Base-by-base conservation (phyloP, 2,329 filamentous ascomycete species). In the Arthrobotrys sinensis region DNA sequence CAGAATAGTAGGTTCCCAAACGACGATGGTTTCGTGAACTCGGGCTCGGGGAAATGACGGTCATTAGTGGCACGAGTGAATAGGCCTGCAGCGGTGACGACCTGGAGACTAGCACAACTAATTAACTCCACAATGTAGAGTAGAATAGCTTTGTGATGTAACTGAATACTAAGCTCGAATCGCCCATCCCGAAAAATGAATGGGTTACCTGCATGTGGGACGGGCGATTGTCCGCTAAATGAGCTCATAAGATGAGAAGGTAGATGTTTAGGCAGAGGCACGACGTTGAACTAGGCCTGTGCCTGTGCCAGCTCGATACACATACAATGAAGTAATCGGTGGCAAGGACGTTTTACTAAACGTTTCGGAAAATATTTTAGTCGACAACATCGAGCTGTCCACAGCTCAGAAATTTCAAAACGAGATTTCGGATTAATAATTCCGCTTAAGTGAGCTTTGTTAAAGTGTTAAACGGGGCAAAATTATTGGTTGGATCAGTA, bases 251-350 rank as follows among this genome's bases (percentile, higher is more conserved):
- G 19, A 19, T 34, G 55, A 60, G 36, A 60, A 60, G 5, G 24
- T 6, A 11, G 16, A 24, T n/a, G 55, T 21, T 40, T 21, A 16
- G 52, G 52, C n/a, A 53, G 1, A 16, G 50, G 2, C 28, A 36
- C 5, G 28, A n/a, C 34, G 10, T 34, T 7, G 11, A 40, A 60
- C 55, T 0, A 28, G 8, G 24, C 24, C 55, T 60, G 55, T 60
- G 24, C 24, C 55, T 60, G 55, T 60, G 55, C 55, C 55, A 28
- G 55, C 4, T 28, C 34, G 6, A 60, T n/a, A 60, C 4, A 12
- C 12, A 8, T 12, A 43, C n/a, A 5, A n/a, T 43, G 55, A 28
- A 28, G 2, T 28, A 8, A 19, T 16, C 5, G 16, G 55, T 32
- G 36, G 34, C 55, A 60, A 36, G 43, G 55, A 19, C n/a, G 10